phyloP scores from a whole-genome alignment of 2,329 filamentous ascomycete genomes.

The Colletotrichum tofieldiae region DNA sequence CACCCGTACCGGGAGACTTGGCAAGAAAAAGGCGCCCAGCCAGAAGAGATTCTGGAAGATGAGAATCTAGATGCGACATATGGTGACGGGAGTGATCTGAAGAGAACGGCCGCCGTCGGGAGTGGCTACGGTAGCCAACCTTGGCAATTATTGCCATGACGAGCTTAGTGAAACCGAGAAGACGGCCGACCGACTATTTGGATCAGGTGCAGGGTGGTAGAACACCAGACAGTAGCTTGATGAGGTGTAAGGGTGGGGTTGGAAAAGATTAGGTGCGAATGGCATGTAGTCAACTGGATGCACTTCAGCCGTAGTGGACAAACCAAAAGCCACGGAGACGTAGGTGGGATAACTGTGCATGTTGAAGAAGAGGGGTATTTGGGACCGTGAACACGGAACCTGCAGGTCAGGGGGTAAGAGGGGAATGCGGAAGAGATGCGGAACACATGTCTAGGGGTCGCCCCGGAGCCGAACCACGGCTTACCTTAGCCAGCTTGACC shows the following conservation, averaged over 20 bases:
- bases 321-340: background rate
- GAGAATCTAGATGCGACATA: background rate
- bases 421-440: background rate
- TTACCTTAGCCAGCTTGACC: constrained; percentile 1
- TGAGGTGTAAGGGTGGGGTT: background rate
- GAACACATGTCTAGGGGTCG: constrained; percentile 6
- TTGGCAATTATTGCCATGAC: background rate
- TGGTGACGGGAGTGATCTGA: constrained; percentile 19
- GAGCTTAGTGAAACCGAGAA: background rate
- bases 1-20: constrained; percentile 4
- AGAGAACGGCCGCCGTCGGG: background rate
- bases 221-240: background rate
- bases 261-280: background rate
- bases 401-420: constrained; percentile 9
- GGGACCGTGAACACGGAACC: constrained; percentile 22
- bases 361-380: constrained; percentile 30
- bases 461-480: constrained; percentile 16
- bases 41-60: background rate
- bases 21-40: background rate
- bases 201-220: background rate
- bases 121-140: constrained; percentile 8
- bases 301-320: constrained; percentile 10
- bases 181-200: background rate
- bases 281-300: constrained; percentile 17
- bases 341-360: constrained; percentile 1